Evolutionary conservation across 1,139 yeast species (phyloP), one percentile per base, ranked within the genome.

Genomic region (Pneumocystis murina): DNA sequence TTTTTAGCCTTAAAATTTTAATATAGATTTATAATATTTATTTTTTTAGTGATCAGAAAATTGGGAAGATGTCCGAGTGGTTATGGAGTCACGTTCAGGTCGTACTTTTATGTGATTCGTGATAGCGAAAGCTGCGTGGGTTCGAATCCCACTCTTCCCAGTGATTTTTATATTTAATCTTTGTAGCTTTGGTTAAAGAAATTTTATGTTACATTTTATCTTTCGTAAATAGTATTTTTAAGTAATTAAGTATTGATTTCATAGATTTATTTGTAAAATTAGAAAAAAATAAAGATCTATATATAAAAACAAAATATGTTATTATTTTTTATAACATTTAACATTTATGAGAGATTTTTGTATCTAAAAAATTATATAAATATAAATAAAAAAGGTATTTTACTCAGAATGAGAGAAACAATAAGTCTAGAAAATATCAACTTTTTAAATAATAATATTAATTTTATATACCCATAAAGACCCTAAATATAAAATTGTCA

Each of bases 81-180:
- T 48, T 48, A 48, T 48, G 55, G 55, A 48, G 55, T 48, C 55
- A 48, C 55, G 55, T 48, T 48, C 55, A 48, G 55, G 55, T n/a
- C 0, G 14, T 48, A 30, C 33, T 48, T 48, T 48, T 24, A 48
- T 24, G 55, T 48, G 55, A 48, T 48, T 48, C 55, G 55, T 48
- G 55, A 48, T 48, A 48, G 55, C 55, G 55, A 48, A 48, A 48
- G 55, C 55, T 48, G 30, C 55, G 55, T 48, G 55, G 55, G 55
- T 48, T 48, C 55, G 55, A 48, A 48, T 30, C 55, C 55, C 55
- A 48, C 55, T 48, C 55, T 48, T 48, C 55, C 24, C 55, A 48
- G 2, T n/a, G 14, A 3, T 24, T 24, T 48, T 48, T 12, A 24
- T 3, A 16, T n/a, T 41, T 17, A 17, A 4, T 41, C 8, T 16